Conservation (phyloP, 805 yeast species). For the Jamesozyma rosinii region DNA sequence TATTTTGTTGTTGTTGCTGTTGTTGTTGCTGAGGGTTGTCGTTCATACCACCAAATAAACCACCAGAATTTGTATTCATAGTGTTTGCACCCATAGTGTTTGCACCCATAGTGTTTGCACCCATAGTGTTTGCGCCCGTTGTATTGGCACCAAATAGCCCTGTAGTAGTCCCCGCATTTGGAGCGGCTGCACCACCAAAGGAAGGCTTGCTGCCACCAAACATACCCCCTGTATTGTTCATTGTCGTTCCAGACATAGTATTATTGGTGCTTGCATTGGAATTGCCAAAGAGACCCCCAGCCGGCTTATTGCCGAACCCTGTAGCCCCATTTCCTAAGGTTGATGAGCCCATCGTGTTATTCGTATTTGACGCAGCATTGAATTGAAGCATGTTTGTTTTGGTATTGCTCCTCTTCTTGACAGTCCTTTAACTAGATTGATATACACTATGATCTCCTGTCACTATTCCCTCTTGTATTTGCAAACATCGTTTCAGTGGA, state of each 20-base stretch:
- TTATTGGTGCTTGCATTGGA: constrained; percentile 3
- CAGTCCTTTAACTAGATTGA: too few species aligned
- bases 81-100: neutral
- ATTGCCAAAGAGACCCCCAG: constrained; percentile 18
- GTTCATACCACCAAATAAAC: constrained; percentile 25
- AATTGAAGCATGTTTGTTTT: constrained; percentile 13
- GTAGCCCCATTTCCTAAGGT: neutral
- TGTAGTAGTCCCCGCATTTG: constrained; percentile 21
- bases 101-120: constrained; percentile 5
- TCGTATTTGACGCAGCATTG: constrained; percentile 9
- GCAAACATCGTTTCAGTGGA: too few species aligned
- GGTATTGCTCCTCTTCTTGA: neutral
- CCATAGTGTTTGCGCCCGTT: constrained; percentile 7
- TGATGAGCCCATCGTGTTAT: neutral
- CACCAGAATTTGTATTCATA: constrained; percentile 16
- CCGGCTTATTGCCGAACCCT: constrained; percentile 4
- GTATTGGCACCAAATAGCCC: constrained; percentile 1
- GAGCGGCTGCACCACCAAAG: constrained; percentile 7
- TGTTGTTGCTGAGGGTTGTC: constrained; percentile 10
- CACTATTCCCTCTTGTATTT: too few species aligned
- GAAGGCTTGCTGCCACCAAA: neutral
- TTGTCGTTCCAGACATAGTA: neutral
- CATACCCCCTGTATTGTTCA: constrained; percentile 5
- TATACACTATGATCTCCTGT: too few species aligned
- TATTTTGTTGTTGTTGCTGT: constrained; percentile 1